A percentile compares a stretch with the other conserved stretches of the same genome.
Conservation (phyloP, 140 eudicot species). For the Artemisia princeps region DNA sequence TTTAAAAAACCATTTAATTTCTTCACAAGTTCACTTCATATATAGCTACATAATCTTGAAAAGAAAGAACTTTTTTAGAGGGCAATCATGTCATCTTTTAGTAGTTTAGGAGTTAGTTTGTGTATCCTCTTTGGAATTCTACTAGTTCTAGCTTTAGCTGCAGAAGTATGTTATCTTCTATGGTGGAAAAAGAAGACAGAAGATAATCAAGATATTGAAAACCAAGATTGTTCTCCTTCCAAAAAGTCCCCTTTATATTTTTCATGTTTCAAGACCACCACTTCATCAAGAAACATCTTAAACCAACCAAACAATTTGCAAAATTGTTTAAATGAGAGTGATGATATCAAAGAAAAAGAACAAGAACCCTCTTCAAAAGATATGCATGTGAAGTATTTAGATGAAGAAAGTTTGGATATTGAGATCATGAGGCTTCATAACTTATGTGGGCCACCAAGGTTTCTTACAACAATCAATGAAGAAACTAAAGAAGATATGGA, state of each 20-base stretch:
- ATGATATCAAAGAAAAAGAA: constrained; percentile 30
- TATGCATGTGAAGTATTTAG: constrained; percentile 31
- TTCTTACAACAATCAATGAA: constrained; percentile 77
- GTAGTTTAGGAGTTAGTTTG: constrained; percentile 66
- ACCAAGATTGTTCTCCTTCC: constrained; percentile 28
- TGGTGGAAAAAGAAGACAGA: constrained; percentile 57
- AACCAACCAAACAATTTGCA: constrained; percentile 30
- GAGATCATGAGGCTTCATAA: constrained; percentile 86
- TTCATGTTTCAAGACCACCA: constrained; percentile 51
- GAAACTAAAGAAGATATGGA: constrained; percentile 91
- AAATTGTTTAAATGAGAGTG: constrained; percentile 19
- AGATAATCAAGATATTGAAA: constrained; percentile 35
- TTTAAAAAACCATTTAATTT: constrained; percentile 15
- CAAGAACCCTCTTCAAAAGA: constrained; percentile 37
- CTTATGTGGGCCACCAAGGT: constrained; percentile 84
- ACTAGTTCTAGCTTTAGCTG: constrained; percentile 47
- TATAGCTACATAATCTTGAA: constrained; percentile 8
- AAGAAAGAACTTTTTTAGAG: constrained; percentile 9
- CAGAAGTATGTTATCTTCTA: constrained; percentile 58
- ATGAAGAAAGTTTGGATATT: constrained; percentile 54
- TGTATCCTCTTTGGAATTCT: constrained; percentile 62
- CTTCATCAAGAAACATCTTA: constrained; percentile 24
- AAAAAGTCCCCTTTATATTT: constrained; percentile 29
- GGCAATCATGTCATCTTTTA: constrained; percentile 41
- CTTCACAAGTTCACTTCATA: constrained; percentile 14